These are phyloP conservation scores for Mollisia scopiformis DNA, from an alignment of 2,329 filamentous ascomycete genomes.

Conservation along the genomic window DNA sequence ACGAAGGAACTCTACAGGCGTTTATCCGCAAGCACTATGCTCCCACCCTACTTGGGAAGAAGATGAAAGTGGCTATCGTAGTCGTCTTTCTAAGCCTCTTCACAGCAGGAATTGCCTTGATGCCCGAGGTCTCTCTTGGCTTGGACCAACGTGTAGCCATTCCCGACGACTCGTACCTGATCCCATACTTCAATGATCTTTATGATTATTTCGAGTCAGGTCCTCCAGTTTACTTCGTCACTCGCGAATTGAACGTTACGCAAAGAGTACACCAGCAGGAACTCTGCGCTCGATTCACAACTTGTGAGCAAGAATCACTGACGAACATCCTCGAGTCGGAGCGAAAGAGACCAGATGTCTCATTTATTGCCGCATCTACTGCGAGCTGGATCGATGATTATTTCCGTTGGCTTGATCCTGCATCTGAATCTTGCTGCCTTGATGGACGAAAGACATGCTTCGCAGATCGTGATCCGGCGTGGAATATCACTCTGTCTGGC, in stretches of 20 bases:
- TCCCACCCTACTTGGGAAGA: slow-evolving; percentile 77
- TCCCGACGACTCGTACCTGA: slow-evolving; percentile 90
- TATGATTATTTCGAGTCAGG: slow-evolving; percentile 91
- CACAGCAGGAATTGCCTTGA: slow-evolving; percentile 79
- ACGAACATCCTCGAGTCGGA: slow-evolving; percentile 93
- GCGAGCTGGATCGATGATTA: slow-evolving; percentile 98
- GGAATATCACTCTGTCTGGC: slow-evolving; percentile 86
- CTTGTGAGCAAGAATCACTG: slow-evolving; percentile 81
- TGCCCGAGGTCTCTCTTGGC: slow-evolving; percentile 84
- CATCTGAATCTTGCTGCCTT: slow-evolving; percentile 59
- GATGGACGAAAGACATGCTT: slow-evolving; percentile 71
- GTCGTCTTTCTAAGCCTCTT: slow-evolving; percentile 86
- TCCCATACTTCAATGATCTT: slow-evolving; percentile 94
- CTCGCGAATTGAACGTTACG: slow-evolving; percentile 78
- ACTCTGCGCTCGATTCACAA: slow-evolving; percentile 88
- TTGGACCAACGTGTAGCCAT: slow-evolving; percentile 95
- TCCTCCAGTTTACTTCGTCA: slow-evolving; percentile 95
- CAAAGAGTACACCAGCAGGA: slow-evolving; percentile 77
- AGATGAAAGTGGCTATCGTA: slow-evolving; percentile 76
- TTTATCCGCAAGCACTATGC: slow-evolving; percentile 94
- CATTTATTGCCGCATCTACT: slow-evolving; percentile 84
- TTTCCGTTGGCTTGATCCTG: slow-evolving; percentile 94
- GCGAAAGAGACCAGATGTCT: slow-evolving; percentile 83
- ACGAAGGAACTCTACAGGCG: slow-evolving; percentile 80
- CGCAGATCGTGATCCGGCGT: slow-evolving; percentile 72